Evolutionary conservation across 495 filamentous ascomycete genomes (phyloP).

Genomic region (Umbilicaria muhlenbergii): DNA sequence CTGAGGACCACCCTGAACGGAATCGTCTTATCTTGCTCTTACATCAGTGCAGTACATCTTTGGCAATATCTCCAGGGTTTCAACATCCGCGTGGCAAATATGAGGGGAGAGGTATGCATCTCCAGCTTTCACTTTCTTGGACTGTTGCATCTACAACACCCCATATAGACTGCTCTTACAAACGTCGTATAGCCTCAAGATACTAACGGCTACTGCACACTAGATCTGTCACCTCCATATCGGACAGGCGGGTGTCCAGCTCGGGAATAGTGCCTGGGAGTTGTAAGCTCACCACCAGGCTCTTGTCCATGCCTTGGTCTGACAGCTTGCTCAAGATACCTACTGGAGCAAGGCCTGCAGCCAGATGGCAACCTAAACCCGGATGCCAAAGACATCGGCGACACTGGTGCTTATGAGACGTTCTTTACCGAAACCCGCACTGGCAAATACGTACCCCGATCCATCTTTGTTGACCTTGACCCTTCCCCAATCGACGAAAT

Average conservation of each 20-base stretch:
- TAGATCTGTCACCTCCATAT: constrained; percentile 83
- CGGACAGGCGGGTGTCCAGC: constrained; percentile 85
- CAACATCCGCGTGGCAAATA: constrained; percentile 14
- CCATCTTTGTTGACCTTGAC: constrained; percentile 81
- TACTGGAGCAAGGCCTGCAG: constrained; percentile 79
- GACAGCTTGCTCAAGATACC: constrained; percentile 42
- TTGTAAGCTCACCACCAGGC: constrained; percentile 53
- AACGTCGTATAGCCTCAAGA: neutral
- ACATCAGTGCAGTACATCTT: too few relatives aligned
- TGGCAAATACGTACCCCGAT: constrained; percentile 83
- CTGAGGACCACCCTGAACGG: too few relatives aligned
- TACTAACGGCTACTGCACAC: constrained; percentile 1
- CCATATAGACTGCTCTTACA: neutral
- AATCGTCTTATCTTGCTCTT: too few relatives aligned
- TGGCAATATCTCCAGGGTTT: too few relatives aligned
- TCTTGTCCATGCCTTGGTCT: constrained; percentile 1
- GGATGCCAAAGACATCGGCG: constrained; percentile 40
- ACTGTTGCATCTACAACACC: constrained; percentile 1
- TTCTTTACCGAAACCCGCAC: constrained; percentile 80
- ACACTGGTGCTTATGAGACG: constrained; percentile 66
- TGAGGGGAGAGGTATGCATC: constrained; percentile 37
- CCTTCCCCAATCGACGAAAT: constrained; percentile 89
- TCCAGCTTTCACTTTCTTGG: neutral
- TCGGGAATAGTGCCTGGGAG: constrained; percentile 91
- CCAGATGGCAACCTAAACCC: constrained; percentile 56